Evolutionary conservation across 805 yeast genomes (phyloP).

Genomic region (Yamadazyma paraphyllophila): DNA sequence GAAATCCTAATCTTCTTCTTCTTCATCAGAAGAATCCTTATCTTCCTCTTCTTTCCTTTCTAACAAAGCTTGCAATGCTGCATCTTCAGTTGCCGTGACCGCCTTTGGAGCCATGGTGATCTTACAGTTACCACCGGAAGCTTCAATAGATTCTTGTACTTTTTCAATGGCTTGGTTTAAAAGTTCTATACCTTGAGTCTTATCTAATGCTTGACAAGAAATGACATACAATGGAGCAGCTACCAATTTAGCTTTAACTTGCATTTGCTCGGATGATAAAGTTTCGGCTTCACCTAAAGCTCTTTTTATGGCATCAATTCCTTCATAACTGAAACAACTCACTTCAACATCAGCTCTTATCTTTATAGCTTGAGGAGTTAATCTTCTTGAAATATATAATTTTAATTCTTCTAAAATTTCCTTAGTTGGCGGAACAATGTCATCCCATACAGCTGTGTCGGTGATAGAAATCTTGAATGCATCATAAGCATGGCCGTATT

Average conservation of each 20-base stretch:
- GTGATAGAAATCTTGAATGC: conserved; percentile 96
- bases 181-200: conserved; percentile 78
- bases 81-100: conserved; percentile 97
- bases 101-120: conserved; percentile 99
- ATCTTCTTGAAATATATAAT: conserved; percentile 83
- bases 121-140: conserved; percentile 81
- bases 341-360: conserved; percentile 98
- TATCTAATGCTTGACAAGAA: conserved; percentile 90
- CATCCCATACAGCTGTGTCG: conserved; percentile 84
- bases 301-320: conserved; percentile 92
- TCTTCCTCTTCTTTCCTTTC: conserved; percentile 91
- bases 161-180: conserved; percentile 77
- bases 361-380: conserved; percentile 97
- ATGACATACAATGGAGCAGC: conserved; percentile 97
- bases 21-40: conserved; percentile 80
- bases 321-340: conserved; percentile 95
- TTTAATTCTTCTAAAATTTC: conserved; percentile 83
- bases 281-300: conserved; percentile 87
- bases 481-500: conserved; percentile 95
- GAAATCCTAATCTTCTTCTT: conserved; percentile 31
- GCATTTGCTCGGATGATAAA: conserved; percentile 77
- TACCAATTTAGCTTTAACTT: conserved; percentile 89
- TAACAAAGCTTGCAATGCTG: conserved; percentile 92
- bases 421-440: conserved; percentile 63
- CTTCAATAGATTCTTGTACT: conserved; percentile 66